Conservation (phyloP, 1,284 basidiomycete species). For the Pseudozyma pruni region DNA sequence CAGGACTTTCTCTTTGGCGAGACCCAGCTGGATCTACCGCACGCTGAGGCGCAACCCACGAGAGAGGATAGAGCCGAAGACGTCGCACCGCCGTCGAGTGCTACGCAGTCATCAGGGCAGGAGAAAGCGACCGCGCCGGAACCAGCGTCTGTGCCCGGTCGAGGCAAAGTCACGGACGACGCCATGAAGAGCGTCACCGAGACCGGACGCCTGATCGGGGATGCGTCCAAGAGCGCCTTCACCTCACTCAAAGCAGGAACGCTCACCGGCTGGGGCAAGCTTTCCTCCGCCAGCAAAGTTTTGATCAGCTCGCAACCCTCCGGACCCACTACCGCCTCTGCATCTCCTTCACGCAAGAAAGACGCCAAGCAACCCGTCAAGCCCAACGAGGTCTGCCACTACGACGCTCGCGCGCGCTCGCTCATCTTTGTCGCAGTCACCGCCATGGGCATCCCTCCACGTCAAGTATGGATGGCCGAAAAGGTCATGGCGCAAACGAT, state of each 20-base stretch:
- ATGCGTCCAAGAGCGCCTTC: constrained; percentile 39
- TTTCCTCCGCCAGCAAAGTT: constrained; percentile 41
- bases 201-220: constrained; percentile 27
- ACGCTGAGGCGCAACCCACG: constrained; percentile 1
- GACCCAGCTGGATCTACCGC: constrained; percentile 28
- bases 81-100: neutral
- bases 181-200: constrained; percentile 18
- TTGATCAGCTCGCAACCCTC: constrained; percentile 18
- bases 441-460: constrained; percentile 50
- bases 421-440: constrained; percentile 56
- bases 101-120: neutral
- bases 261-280: constrained; percentile 37
- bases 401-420: constrained; percentile 58
- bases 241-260: constrained; percentile 40
- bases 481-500: constrained; percentile 61
- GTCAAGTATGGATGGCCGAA: constrained; percentile 55
- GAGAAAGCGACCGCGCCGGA: no score
- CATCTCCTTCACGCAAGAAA: constrained; percentile 2
- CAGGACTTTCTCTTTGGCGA: constrained; percentile 57
- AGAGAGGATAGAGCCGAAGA: neutral
- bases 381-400: constrained; percentile 62
- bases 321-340: constrained; percentile 1
- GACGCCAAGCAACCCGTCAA: constrained; percentile 43
- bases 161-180: constrained; percentile 8
- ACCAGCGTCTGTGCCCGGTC: neutral